Conservation (phyloP, 306 rosid species). For the Crotalaria pallida region DNA sequence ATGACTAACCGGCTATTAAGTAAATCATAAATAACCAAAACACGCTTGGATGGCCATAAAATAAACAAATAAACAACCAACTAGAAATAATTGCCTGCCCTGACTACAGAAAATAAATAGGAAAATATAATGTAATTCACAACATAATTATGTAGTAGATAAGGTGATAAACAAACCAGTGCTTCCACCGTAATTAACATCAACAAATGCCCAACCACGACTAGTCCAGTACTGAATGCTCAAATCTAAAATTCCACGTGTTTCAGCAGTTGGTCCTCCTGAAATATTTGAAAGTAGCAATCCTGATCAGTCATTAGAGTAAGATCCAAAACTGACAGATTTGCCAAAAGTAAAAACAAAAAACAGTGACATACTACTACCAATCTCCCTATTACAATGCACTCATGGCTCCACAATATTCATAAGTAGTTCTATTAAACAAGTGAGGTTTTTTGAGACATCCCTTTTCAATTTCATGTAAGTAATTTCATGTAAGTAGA, state of each 20-base stretch:
- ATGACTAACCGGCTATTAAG: not conserved
- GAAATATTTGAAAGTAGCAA: conserved; percentile 24
- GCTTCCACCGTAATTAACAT: conserved; percentile 98
- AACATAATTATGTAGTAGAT: conserved; percentile 1
- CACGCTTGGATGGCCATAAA: not conserved
- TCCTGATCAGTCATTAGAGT: not conserved
- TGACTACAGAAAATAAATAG: not conserved
- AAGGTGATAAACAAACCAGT: conserved; percentile 67
- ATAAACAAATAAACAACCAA: not conserved
- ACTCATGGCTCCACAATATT: not conserved
- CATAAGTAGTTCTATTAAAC: not conserved
- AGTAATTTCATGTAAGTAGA: not conserved
- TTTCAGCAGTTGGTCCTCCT: conserved; percentile 93
- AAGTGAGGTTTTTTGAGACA: not conserved
- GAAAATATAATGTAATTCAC: not conserved
- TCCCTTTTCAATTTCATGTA: not conserved
- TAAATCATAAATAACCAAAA: not conserved
- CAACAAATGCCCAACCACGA: conserved; percentile 87
- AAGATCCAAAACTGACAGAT: not conserved
- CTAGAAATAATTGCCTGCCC: not conserved
- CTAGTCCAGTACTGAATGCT: conserved; percentile 90
- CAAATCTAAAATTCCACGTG: conserved; percentile 66
- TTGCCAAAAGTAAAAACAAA: not conserved
- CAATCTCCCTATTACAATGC: not conserved
- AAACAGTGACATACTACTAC: not conserved